Conservation (phyloP, 2,329 filamentous ascomycete genomes). For the Chaetomium sp. region DNA sequence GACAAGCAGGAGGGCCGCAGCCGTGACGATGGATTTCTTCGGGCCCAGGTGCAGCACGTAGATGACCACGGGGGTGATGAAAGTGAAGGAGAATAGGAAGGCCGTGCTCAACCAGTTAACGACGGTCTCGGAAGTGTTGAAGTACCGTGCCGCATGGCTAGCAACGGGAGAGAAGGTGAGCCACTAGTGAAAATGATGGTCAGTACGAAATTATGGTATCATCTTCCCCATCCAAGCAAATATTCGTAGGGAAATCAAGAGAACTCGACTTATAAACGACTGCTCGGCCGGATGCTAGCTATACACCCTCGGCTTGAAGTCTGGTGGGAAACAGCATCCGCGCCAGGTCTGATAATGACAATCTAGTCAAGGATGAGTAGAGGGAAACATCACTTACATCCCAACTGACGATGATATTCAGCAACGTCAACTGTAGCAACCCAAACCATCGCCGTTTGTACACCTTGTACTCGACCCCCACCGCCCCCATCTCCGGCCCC, state of each 20-base stretch:
- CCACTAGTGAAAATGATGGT: conserved; percentile 61
- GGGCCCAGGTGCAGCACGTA: conserved; percentile 79
- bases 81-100: conserved; percentile 83
- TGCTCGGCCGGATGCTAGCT: background rate
- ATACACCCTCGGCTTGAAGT: background rate
- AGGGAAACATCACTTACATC: conserved; percentile 65
- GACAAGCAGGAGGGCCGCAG: conserved; percentile 71
- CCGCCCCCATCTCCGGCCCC: conserved; percentile 15
- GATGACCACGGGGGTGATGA: conserved; percentile 71
- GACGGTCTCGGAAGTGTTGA: conserved; percentile 68
- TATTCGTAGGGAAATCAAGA: background rate
- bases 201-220: conserved; percentile 3
- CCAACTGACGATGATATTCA: conserved; percentile 95
- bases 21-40: conserved; percentile 72
- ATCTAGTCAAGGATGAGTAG: background rate
- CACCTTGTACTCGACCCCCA: conserved; percentile 37
- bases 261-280: background rate
- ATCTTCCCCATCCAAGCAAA: background rate
- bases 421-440: conserved; percentile 75
- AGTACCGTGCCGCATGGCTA: conserved; percentile 72
- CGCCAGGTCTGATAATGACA: background rate
- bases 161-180: conserved; percentile 88
- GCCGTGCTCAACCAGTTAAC: conserved; percentile 93
- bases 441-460: conserved; percentile 93
- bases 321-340: background rate